phyloP scores from a whole-genome alignment of 345 rosid genomes.

The Punica granatum region DNA sequence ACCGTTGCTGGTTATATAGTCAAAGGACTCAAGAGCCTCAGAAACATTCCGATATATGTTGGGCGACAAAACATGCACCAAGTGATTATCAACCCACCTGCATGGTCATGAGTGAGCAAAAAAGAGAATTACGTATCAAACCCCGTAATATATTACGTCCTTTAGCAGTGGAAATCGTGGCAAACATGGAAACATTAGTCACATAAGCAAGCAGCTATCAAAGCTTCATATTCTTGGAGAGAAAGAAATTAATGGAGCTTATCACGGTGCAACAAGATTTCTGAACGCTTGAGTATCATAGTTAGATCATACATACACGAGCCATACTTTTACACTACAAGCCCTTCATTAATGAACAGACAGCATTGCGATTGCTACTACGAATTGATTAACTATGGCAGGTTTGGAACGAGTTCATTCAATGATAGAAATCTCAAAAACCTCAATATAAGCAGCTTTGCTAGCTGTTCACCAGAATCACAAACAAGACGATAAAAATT shows the following conservation, averaged over 20 bases:
- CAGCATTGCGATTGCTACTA: background rate
- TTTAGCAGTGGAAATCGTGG: background rate
- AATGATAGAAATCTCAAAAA: no score
- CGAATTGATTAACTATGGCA: background rate
- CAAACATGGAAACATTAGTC: background rate
- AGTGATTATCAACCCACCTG: conserved; percentile 44
- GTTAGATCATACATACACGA: background rate
- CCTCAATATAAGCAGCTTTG: no score
- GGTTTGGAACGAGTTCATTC: background rate
- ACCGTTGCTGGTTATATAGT: conserved; percentile 39
- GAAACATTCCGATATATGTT: conserved; percentile 32
- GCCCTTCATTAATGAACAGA: background rate
- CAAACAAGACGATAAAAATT: background rate
- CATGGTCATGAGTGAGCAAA: conserved; percentile 4
- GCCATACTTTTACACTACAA: background rate
- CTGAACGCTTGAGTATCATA: background rate
- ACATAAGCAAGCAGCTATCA: background rate
- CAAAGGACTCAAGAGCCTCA: conserved; percentile 41
- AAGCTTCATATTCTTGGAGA: background rate
- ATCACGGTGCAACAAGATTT: background rate
- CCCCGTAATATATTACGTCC: background rate
- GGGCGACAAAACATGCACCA: conserved; percentile 42
- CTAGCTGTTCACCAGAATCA: background rate
- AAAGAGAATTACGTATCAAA: background rate
- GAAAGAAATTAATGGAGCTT: background rate